Conservation (phyloP, 2,329 filamentous ascomycete species). For the Periconia macrospinosa region DNA sequence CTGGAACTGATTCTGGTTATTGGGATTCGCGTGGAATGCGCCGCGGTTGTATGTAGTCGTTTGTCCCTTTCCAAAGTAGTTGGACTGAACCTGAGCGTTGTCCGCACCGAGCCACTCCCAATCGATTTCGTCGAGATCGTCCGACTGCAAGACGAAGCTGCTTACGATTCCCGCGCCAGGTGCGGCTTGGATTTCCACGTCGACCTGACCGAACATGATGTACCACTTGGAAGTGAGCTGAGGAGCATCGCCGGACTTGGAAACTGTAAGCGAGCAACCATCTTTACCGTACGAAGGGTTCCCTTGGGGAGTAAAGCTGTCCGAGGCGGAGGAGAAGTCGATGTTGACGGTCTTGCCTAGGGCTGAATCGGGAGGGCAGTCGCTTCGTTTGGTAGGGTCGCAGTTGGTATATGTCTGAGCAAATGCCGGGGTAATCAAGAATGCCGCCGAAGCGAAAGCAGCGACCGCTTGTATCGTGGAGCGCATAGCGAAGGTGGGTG, state of each 20-base stretch:
- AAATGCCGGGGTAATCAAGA: constrained; percentile 42
- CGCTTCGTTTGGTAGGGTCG: constrained; percentile 57
- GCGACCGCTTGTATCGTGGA: constrained; percentile 37
- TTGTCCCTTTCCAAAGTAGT: constrained; percentile 94
- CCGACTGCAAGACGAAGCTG: constrained; percentile 87
- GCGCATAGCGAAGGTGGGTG: constrained; percentile 31
- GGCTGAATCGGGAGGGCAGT: constrained; percentile 75
- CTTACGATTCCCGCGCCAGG: constrained; percentile 91
- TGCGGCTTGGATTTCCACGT: constrained; percentile 81
- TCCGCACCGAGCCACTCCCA: constrained; percentile 92
- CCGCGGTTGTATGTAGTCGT: constrained; percentile 86
- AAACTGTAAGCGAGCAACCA: constrained; percentile 80
- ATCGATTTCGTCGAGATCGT: constrained; percentile 93
- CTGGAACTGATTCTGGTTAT: constrained; percentile 75
- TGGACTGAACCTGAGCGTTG: constrained; percentile 79
- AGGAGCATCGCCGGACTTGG: constrained; percentile 77
- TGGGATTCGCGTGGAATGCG: constrained; percentile 69
- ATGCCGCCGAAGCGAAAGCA: constrained; percentile 43
- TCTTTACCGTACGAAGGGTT: constrained; percentile 72
- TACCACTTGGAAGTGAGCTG: constrained; percentile 90
- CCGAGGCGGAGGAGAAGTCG: constrained; percentile 78
- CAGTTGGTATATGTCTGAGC: constrained; percentile 60
- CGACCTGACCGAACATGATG: constrained; percentile 97
- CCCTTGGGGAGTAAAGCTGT: constrained; percentile 74
- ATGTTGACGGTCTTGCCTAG: constrained; percentile 80